phyloP scores from a whole-genome alignment of 1,284 basidiomycete species.

The Neotropicomus parvogracilis region DNA sequence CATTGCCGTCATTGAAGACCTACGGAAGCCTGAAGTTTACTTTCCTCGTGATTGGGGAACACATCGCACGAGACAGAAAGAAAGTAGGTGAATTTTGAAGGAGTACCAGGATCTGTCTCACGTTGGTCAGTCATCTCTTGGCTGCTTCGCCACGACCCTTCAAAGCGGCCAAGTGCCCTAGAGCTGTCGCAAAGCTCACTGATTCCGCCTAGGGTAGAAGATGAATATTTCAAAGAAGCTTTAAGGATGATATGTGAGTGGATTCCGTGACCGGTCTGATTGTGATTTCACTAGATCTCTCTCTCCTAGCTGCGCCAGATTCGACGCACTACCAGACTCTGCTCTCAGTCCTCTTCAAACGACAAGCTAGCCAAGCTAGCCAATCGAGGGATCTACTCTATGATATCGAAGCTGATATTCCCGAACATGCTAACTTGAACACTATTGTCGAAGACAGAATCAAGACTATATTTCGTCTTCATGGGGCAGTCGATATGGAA shows the following conservation, averaged over 20 bases:
- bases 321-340: constrained; percentile 72
- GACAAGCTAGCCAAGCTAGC: constrained; percentile 48
- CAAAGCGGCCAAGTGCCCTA: constrained; percentile 78
- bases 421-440: constrained; percentile 72
- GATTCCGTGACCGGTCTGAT: constrained; percentile 8
- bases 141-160: constrained; percentile 82
- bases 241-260: constrained; percentile 73
- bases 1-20: constrained; percentile 74
- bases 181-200: constrained; percentile 81
- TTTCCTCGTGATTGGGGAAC: constrained; percentile 78
- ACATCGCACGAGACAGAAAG: constrained; percentile 58
- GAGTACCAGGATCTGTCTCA: constrained; percentile 6
- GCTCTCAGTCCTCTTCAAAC: constrained; percentile 67
- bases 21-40: constrained; percentile 68
- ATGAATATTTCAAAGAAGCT: constrained; percentile 83
- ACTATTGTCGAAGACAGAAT: constrained; percentile 78
- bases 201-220: constrained; percentile 72
- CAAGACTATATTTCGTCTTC: constrained; percentile 75
- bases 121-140: constrained; percentile 62
- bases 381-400: constrained; percentile 75
- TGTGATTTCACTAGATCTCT: not conserved
- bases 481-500: constrained; percentile 86
- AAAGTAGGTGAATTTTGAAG: constrained; percentile 49
- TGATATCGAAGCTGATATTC: constrained; percentile 66
- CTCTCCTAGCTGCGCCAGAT: constrained; percentile 59